Conservation (phyloP, 805 yeast species). For the Ascoidea tarda region DNA sequence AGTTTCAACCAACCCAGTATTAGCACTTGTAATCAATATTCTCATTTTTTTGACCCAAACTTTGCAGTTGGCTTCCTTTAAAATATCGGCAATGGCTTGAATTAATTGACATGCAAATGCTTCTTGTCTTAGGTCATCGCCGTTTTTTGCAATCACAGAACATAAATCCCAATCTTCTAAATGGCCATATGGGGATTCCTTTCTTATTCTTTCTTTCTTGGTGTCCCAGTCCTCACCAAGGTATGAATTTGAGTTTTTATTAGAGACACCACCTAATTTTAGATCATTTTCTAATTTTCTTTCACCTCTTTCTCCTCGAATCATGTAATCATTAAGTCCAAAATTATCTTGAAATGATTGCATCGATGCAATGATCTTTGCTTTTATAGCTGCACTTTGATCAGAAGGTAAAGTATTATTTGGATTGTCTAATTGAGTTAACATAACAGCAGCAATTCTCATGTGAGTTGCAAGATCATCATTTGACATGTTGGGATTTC, state of each 20-base stretch:
- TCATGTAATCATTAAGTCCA: slow-evolving; percentile 36
- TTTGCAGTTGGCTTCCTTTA: slow-evolving; percentile 56
- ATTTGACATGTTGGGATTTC: slow-evolving; percentile 17
- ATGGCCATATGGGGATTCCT: slow-evolving; percentile 71
- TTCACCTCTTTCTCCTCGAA: slow-evolving; percentile 71
- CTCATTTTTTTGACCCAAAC: slow-evolving; percentile 94
- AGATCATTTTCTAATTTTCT: slow-evolving; percentile 86
- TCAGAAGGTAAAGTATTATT: slow-evolving; percentile 31
- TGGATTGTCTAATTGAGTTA: slow-evolving; percentile 71
- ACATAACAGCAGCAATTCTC: slow-evolving; percentile 93
- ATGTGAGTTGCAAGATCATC: slow-evolving; percentile 75
- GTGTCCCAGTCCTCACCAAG: slow-evolving; percentile 89
- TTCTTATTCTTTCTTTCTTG: slow-evolving; percentile 68
- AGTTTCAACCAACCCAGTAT: slow-evolving; percentile 88
- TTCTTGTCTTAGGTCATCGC: slow-evolving; percentile 91
- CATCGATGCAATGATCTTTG: slow-evolving; percentile 59
- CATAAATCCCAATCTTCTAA: slow-evolving; percentile 87
- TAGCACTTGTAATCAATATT: slow-evolving; percentile 80
- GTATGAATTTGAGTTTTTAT: slow-evolving; percentile 29
- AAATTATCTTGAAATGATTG: slow-evolving; percentile 60
- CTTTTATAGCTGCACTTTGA: slow-evolving; percentile 54
- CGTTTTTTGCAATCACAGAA: slow-evolving; percentile 93
- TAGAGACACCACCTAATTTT: slow-evolving; percentile 60
- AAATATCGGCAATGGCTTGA: slow-evolving; percentile 70
- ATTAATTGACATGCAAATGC: slow-evolving; percentile 96